Percentiles rank a stretch among this genome's conserved stretches.
Evolutionary conservation across 768 basidiomycete genomes (phyloP).

Genomic region (Rossbeevera mucosa): DNA sequence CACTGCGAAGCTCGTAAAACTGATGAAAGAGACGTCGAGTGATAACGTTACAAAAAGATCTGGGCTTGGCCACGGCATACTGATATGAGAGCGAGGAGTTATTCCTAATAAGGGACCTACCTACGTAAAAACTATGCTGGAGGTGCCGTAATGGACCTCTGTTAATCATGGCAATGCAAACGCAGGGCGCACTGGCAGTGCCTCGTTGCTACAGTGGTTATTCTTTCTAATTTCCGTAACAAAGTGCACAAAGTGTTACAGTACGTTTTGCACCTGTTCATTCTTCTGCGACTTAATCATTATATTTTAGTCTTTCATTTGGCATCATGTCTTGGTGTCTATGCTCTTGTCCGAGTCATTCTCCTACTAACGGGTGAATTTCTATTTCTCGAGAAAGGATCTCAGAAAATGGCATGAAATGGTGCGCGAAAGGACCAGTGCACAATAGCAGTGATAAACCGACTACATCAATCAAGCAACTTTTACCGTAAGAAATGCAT

Average conservation of each 20-base stretch:
- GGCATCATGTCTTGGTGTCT: not conserved
- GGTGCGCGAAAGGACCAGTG: too few relatives aligned
- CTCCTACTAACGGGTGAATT: not conserved
- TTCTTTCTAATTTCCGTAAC: too few relatives aligned
- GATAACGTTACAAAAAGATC: too few relatives aligned
- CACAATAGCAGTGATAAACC: not conserved
- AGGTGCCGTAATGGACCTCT: too few relatives aligned
- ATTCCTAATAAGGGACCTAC: not conserved
- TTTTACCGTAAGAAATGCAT: not conserved
- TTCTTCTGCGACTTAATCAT: not conserved
- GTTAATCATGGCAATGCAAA: too few relatives aligned
- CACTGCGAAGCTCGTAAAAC: too few relatives aligned
- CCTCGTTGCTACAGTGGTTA: too few relatives aligned
- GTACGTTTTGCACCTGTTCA: not conserved
- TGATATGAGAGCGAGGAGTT: not conserved
- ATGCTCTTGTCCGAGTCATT: not conserved
- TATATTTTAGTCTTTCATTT: not conserved
- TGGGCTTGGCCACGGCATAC: too few relatives aligned
- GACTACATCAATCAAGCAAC: not conserved
- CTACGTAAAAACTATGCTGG: not conserved
- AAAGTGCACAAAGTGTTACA: too few relatives aligned
- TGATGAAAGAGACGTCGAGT: too few relatives aligned
- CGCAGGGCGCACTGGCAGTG: too few relatives aligned
- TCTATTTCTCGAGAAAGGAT: not conserved
- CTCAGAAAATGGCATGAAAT: not conserved